Conservation (phyloP, 148 eudicot species). For the Persicaria tinctoria region DNA sequence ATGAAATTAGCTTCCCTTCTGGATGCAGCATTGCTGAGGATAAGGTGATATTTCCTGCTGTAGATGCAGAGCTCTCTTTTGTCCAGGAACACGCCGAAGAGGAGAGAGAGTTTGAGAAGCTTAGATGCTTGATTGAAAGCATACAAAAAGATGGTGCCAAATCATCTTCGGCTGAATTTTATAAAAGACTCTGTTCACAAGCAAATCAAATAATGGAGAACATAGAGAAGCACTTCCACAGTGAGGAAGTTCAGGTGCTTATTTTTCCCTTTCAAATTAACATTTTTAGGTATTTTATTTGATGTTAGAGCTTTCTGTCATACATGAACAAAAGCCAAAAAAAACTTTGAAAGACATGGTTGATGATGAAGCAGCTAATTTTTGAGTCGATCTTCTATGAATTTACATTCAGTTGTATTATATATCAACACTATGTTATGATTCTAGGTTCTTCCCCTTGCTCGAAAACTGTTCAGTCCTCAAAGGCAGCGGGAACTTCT, state of each 20-base stretch:
- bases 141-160: constrained; percentile 68
- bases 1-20: not conserved
- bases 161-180: constrained; percentile 70
- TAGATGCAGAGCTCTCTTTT: constrained; percentile 80
- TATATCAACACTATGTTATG: not conserved
- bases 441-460: constrained; percentile 74
- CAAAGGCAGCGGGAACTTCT: constrained; percentile 78
- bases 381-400: not conserved
- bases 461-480: constrained; percentile 60
- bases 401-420: not conserved
- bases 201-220: constrained; percentile 85
- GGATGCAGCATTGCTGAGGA: constrained; percentile 93
- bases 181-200: constrained; percentile 58
- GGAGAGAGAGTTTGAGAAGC: constrained; percentile 78
- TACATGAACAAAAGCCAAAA: not conserved
- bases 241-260: constrained; percentile 83
- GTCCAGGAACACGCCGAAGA: constrained; percentile 93
- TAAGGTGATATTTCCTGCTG: constrained; percentile 89
- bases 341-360: not conserved
- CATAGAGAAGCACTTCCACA: constrained; percentile 69
- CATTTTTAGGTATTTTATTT: not conserved
- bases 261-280: not conserved
- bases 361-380: not conserved
- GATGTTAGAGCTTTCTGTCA: not conserved
- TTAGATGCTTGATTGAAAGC: constrained; percentile 77